Conservation (phyloP, 73 alveolate species). For the Stentor roeselii region DNA sequence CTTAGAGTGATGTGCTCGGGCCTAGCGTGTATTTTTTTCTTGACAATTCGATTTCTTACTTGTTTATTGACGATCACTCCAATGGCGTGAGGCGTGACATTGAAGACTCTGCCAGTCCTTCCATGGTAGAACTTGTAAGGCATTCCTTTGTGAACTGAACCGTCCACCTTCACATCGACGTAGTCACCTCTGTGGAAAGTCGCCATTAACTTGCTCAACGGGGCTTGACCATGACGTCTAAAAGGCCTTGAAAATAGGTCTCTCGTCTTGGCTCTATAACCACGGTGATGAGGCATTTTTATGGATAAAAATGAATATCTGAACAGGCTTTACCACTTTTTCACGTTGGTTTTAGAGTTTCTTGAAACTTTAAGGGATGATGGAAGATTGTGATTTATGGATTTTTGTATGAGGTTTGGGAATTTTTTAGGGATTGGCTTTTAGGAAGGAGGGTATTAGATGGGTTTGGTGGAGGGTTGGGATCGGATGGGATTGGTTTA, state of each 20-base stretch:
- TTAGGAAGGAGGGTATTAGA: too few species aligned
- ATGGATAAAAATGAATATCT: too few species aligned
- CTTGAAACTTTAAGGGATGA: too few species aligned
- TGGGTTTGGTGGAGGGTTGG: too few species aligned
- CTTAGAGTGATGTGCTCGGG: constrained; percentile 86
- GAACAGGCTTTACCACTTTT: too few species aligned
- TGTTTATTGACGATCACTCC: constrained; percentile 81
- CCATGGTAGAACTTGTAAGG: constrained; percentile 90
- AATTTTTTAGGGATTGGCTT: too few species aligned
- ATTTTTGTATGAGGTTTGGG: too few species aligned
- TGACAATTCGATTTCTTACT: constrained; percentile 84
- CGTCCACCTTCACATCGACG: constrained; percentile 88
- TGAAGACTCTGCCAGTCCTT: constrained; percentile 89
- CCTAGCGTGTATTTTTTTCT: constrained; percentile 88
- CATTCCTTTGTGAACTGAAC: constrained; percentile 90
- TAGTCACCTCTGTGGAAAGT: constrained; percentile 77
- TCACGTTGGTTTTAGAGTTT: too few species aligned
- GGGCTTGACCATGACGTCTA: constrained; percentile 46
- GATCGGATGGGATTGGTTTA: too few species aligned
- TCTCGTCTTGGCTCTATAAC: constrained; percentile 76
- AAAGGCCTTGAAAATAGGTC: constrained; percentile 65
- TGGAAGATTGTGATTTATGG: too few species aligned
- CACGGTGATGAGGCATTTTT: constrained; percentile 52
- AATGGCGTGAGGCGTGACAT: constrained; percentile 72
- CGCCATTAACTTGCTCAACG: constrained; percentile 56